A percentile compares a stretch with the other conserved stretches of the same genome.
Evolutionary conservation across 2,329 filamentous ascomycete species (phyloP).

Genomic region (Neospermospora avenae): DNA sequence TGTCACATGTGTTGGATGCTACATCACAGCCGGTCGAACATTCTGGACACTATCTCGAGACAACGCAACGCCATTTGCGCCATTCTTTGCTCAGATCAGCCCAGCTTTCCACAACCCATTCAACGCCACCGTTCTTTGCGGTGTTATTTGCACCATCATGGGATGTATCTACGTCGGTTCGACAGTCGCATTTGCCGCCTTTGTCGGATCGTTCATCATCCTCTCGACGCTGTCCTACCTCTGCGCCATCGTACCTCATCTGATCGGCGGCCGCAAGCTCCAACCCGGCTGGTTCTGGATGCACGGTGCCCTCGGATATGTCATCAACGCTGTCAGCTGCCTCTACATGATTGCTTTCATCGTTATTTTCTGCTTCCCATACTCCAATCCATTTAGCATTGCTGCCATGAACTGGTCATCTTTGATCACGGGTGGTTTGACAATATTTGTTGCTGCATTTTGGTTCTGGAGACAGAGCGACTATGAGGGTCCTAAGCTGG

Average conservation of each 20-base stretch:
- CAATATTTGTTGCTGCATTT: conserved; percentile 39
- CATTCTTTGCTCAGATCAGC: conserved; percentile 45
- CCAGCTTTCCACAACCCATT: conserved; percentile 46
- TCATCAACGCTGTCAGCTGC: conserved; percentile 48
- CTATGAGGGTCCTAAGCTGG: conserved; percentile 9
- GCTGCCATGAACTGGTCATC: conserved; percentile 50
- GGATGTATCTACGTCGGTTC: conserved; percentile 62
- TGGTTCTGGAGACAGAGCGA: conserved; percentile 36
- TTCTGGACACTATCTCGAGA: conserved; percentile 59
- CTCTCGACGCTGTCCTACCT: conserved; percentile 55
- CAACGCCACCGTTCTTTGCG: conserved; percentile 50
- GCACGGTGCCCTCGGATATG: conserved; percentile 44
- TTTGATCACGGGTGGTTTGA: conserved; percentile 43
- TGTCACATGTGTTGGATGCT: conserved; percentile 50
- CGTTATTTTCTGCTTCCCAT: conserved; percentile 60
- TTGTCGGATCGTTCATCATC: conserved; percentile 57
- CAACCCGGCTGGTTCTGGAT: conserved; percentile 57
- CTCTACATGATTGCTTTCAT: conserved; percentile 57
- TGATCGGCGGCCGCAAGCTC: conserved; percentile 44
- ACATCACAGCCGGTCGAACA: conserved; percentile 56
- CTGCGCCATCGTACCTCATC: conserved; percentile 56
- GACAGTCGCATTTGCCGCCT: conserved; percentile 61
- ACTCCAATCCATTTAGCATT: conserved; percentile 42
- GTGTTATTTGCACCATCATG: conserved; percentile 49
- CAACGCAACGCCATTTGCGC: conserved; percentile 49